These are phyloP conservation scores for Gnomoniopsis smithogilvyi DNA, from an alignment of 2,329 filamentous ascomycete genomes.

Conservation along the genomic window DNA sequence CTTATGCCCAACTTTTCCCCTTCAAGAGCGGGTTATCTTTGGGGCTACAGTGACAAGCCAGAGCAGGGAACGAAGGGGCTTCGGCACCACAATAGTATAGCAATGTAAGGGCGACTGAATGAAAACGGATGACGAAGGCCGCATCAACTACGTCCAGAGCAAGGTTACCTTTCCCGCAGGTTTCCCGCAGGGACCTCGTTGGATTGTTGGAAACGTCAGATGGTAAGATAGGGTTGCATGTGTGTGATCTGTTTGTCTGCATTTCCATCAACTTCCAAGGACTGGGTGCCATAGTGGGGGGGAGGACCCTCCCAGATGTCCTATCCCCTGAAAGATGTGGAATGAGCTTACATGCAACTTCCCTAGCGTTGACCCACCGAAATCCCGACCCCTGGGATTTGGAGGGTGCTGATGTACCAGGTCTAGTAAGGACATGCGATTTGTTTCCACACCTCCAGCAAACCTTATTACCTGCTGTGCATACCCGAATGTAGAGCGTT, in stretches of 20 bases:
- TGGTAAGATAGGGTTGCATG: background rate
- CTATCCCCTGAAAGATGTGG: background rate
- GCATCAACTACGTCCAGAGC: background rate
- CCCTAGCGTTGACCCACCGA: background rate
- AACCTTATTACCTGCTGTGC: slow-evolving; percentile 18
- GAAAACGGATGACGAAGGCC: slow-evolving; percentile 2
- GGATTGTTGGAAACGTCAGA: no score
- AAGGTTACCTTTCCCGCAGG: no score
- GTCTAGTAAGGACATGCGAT: no score
- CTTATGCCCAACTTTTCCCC: background rate
- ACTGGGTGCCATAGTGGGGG: no score
- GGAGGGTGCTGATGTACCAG: background rate
- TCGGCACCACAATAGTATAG: background rate
- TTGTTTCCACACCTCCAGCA: slow-evolving; percentile 1
- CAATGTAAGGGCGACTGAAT: no score
- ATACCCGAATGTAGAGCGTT: slow-evolving; percentile 8
- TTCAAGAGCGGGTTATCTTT: background rate
- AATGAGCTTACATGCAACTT: background rate
- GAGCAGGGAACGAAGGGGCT: background rate
- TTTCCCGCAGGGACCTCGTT: no score
- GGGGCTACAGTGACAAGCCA: background rate
- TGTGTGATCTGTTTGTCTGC: background rate
- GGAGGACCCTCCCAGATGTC: no score
- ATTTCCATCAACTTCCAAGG: no score
- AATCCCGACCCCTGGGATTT: background rate